Conservation (phyloP, 2,329 filamentous ascomycete genomes). For the Arthrobotrys sphaeroides region DNA sequence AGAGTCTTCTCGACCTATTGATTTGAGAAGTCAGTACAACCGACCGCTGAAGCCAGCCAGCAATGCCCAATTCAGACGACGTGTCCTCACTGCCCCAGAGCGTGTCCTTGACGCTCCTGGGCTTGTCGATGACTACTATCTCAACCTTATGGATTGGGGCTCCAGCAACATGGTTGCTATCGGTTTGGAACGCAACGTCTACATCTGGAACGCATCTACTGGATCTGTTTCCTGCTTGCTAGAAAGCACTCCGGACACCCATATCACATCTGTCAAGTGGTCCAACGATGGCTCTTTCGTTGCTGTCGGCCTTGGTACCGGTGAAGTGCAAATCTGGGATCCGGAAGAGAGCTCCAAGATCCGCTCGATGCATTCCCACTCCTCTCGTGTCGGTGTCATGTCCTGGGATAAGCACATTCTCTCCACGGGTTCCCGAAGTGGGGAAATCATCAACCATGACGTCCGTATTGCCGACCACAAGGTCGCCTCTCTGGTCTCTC, state of each 20-base stretch:
- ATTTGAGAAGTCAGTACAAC: conserved; percentile 97
- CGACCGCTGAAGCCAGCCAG: conserved; percentile 84
- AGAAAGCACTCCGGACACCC: conserved; percentile 88
- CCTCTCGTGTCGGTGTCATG: conserved; percentile 96
- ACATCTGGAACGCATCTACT: conserved; percentile 97
- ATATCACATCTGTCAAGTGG: conserved; percentile 99
- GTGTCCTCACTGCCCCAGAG: conserved; percentile 93
- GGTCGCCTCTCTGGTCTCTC: conserved; percentile 92
- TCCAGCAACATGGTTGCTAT: conserved; percentile 98
- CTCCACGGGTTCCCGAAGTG: conserved; percentile 92
- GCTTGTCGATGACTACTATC: conserved; percentile 97
- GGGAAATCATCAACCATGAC: conserved; percentile 97
- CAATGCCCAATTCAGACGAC: conserved; percentile 82
- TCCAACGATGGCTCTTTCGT: conserved; percentile 97
- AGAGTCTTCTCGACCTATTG: conserved; percentile 97
- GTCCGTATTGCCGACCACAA: conserved; percentile 98
- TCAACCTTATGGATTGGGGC: conserved; percentile 98
- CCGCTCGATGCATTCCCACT: conserved; percentile 97
- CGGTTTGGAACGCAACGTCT: conserved; percentile 94
- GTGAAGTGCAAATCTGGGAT: conserved; percentile 99
- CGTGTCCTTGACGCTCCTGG: conserved; percentile 95
- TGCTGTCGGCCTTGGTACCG: conserved; percentile 89
- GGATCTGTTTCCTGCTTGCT: conserved; percentile 88
- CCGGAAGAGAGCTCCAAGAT: conserved; percentile 94
- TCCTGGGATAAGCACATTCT: conserved; percentile 99